Evolutionary conservation across 352 stramenopile genomes (phyloP).

Genomic region (Labyrinthula sp.): DNA sequence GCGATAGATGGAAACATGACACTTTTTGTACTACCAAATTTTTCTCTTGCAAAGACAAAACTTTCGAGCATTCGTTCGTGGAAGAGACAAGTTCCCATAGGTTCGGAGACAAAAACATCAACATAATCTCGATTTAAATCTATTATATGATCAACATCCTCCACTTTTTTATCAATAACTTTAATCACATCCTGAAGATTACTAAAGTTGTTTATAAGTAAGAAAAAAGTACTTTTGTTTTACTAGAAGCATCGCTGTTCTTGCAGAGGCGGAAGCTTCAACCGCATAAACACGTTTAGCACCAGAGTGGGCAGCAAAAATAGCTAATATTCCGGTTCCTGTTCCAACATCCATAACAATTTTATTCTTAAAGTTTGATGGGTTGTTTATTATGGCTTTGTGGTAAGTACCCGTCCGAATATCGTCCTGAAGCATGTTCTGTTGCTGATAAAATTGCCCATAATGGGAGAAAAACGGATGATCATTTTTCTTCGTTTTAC

Average conservation of each 20-base stretch:
- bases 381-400: slow-evolving; percentile 83
- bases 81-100: slow-evolving; percentile 99
- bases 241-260: too few species aligned
- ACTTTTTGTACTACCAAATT: slow-evolving; percentile 58
- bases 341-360: slow-evolving; percentile 97
- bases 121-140: too few species aligned
- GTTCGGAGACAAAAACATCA: slow-evolving; percentile 95
- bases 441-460: slow-evolving; percentile 85
- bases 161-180: too few species aligned
- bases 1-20: slow-evolving; percentile 90
- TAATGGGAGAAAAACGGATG: slow-evolving; percentile 79
- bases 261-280: too few species aligned
- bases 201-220: too few species aligned
- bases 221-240: too few species aligned
- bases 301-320: slow-evolving; percentile 89
- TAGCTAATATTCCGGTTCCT: slow-evolving; percentile 89
- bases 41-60: slow-evolving; percentile 73
- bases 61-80: slow-evolving; percentile 97
- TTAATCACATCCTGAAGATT: too few species aligned
- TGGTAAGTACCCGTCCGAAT: slow-evolving; percentile 95
- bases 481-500: slow-evolving; percentile 39
- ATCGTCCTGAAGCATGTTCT: slow-evolving; percentile 99
- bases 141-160: too few species aligned
- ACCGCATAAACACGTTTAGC: slow-evolving; percentile 88
- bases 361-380: slow-evolving; percentile 78